Evolutionary conservation across 1,139 yeast species (phyloP), one percentile per base, ranked within the genome.

Genomic region (Candida gigantensis): DNA sequence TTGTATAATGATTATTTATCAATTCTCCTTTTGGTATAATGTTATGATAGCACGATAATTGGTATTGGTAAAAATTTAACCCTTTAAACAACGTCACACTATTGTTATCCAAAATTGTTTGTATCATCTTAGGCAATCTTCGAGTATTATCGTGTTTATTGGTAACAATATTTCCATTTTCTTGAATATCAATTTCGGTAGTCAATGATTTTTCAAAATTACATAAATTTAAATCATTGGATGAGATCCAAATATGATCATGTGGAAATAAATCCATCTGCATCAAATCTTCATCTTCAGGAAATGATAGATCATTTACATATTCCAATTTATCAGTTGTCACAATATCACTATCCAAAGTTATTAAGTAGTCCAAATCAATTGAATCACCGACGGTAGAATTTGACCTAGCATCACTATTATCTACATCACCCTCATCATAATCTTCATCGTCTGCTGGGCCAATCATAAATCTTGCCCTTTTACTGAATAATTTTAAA

Each of bases 391-490:
- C 23, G n/a, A 9, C 23, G n/a, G 23, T 18, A 18, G 19, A 6
- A 18, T 18, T 18, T 18, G n/a, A n/a, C n/a, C n/a, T n/a, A 17
- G 5, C 25, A 16, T 19, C 36, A 29, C 25, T 28, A 14, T 28
- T 34, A 5, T 25, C 34, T 11, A 18, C 21, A 16, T 11, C 15
- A 10, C 8, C 21, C 14, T n/a, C 32, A 21, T 13, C n/a, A 15
- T 13, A 32, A 11, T 39, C 45, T 10, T 51, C 52, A 11, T 44
- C 45, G 15, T 36, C 46, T 25, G 52, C 54, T 24, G 55, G 50
- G 15, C 57, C 58, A 20, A 57, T 49, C 32, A 66, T 55, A 55
- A 72, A 81, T 34, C 87, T 62, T n/a, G 79, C 52, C 39, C 82
- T 61, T 43, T 71, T 68, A 35, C 70, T 64, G 24, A 60, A 58